A percentile compares a stretch with the other conserved stretches of the same genome.
phyloP scores from a whole-genome alignment of 2,329 filamentous ascomycete species.

The Curvularia sp. region DNA sequence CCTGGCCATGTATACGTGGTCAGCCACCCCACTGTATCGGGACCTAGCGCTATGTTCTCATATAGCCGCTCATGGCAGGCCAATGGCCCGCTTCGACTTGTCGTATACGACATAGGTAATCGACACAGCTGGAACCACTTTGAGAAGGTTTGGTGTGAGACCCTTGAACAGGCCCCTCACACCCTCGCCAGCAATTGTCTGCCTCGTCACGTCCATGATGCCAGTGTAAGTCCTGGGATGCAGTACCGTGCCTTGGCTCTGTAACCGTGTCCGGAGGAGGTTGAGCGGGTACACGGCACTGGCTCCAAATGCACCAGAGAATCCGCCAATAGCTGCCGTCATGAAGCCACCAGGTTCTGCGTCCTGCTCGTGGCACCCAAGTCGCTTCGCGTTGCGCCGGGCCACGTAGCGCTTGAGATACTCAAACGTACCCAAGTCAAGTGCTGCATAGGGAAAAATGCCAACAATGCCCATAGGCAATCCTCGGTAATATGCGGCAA shows the following conservation, averaged over 20 bases:
- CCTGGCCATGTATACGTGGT: neutral
- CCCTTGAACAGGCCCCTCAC: constrained; percentile 90
- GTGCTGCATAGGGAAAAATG: constrained; percentile 97
- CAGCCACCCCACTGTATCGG: neutral
- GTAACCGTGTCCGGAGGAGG: constrained; percentile 85
- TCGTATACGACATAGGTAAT: constrained; percentile 64
- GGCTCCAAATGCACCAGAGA: constrained; percentile 89
- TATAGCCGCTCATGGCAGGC: constrained; percentile 38
- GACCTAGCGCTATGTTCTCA: neutral
- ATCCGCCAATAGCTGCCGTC: constrained; percentile 87
- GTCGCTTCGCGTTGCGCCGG: constrained; percentile 70
- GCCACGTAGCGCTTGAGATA: constrained; percentile 81
- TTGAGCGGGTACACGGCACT: constrained; percentile 96
- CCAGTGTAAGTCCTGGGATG: constrained; percentile 90
- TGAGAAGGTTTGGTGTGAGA: constrained; percentile 90
- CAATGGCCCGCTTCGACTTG: constrained; percentile 49
- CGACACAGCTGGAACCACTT: constrained; percentile 93
- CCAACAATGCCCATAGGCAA: constrained; percentile 92
- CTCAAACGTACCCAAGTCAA: constrained; percentile 96
- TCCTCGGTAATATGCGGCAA: constrained; percentile 84
- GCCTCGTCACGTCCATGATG: constrained; percentile 84
- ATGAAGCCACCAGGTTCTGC: constrained; percentile 77
- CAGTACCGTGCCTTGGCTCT: constrained; percentile 92
- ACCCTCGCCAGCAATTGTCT: constrained; percentile 84
- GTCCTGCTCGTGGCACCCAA: constrained; percentile 81